Conservation (phyloP, 2,329 filamentous ascomycete genomes). For the Botryotinia convoluta region DNA sequence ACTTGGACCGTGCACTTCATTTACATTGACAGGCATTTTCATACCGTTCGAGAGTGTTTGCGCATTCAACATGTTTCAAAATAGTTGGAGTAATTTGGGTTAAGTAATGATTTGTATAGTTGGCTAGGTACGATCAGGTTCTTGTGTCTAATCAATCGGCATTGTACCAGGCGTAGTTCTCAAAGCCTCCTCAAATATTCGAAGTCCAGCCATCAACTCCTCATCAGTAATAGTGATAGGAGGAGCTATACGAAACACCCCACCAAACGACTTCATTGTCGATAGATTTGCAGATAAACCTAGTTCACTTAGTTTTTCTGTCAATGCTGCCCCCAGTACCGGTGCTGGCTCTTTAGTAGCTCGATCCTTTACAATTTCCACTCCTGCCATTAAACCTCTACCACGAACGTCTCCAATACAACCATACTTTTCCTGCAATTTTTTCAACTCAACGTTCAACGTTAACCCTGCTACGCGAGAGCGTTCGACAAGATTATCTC, state of each 20-base stretch:
- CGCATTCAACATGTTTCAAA: neutral
- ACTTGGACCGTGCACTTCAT: neutral
- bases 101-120: neutral
- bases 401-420: slow-evolving; percentile 63
- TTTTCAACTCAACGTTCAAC: slow-evolving; percentile 49
- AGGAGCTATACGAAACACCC: slow-evolving; percentile 58
- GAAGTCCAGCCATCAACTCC: slow-evolving; percentile 50
- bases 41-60: neutral
- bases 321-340: slow-evolving; percentile 49
- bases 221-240: slow-evolving; percentile 55
- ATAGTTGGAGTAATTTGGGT: neutral
- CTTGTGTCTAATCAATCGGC: neutral
- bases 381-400: slow-evolving; percentile 55
- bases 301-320: slow-evolving; percentile 47
- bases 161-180: slow-evolving; percentile 16
- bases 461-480: slow-evolving; percentile 45
- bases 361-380: slow-evolving; percentile 55
- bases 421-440: slow-evolving; percentile 51
- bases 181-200: slow-evolving; percentile 57
- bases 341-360: slow-evolving; percentile 46
- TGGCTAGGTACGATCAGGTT: neutral
- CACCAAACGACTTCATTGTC: slow-evolving; percentile 53
- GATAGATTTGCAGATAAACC: slow-evolving; percentile 58
- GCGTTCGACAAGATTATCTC: slow-evolving; percentile 51
- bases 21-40: neutral